Evolutionary conservation across 768 basidiomycete species (phyloP), one percentile per base, ranked within the genome.

Genomic region (Mrakia blollopis): DNA sequence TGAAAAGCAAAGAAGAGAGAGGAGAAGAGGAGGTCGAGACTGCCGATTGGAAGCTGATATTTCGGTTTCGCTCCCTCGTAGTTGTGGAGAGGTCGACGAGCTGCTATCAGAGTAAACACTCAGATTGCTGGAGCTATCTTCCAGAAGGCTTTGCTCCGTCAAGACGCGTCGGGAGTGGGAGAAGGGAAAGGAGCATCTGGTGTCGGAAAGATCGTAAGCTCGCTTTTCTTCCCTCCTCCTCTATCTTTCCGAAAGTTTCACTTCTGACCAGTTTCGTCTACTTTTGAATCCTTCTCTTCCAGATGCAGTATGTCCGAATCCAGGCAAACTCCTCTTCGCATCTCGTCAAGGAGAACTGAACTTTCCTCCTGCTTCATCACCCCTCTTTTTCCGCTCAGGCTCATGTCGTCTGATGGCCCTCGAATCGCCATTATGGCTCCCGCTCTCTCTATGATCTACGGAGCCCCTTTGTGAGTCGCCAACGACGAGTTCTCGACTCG

Each of bases 171-270:
- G 23, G 62, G 62, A 37, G 62, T 63, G 13, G 62, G 14, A 14
- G 77, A 78, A 37, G 37, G 11, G 57, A 61, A 37, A 44, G 69
- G 28, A 28, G 57, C 57, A 6, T 44, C 44, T 9, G 76, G 76
- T 25, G 67, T 69, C 0, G 76, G 76, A 14, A 77, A 73, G 61
- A 47, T 77, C 65, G 63, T 75, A 13, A 74, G 62, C 11, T 41
- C 50, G 18, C 44, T 13, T 44, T 13, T 44, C n/a, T n/a, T n/a
- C n/a, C n/a, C 44, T 7, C 44, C 44, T 44, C 44, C 14, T 44
- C 10, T 44, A 14, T 14, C 44, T 13, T 44, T 14, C 2, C 14
- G 11, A 14, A 44, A 14, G 14, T 13, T 14, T 44, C 3, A 14
- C 10, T 44, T 11, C 44, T 44, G 11, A 44, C 44, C 14, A 41